A percentile compares a stretch with the other conserved stretches of the same genome.
phyloP scores from a whole-genome alignment of 305 asterid species.

The Lippia alba region DNA sequence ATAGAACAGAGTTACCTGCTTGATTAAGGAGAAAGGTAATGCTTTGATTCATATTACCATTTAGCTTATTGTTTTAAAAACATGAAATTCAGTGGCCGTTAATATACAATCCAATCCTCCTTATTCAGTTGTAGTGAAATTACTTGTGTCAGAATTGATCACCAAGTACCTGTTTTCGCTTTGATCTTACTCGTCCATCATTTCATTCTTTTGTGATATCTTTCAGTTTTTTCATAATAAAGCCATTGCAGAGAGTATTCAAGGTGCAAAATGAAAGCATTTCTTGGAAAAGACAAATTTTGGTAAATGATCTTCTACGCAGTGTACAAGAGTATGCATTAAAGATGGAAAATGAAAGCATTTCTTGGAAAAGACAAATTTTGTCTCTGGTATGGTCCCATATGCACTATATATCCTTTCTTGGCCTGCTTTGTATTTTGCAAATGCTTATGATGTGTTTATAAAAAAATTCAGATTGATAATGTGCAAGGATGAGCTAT shows the following conservation, averaged over 20 bases:
- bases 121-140: neutral
- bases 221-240: constrained; percentile 72
- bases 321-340: constrained; percentile 64
- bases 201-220: constrained; percentile 23
- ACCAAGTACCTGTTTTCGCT: neutral
- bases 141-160: neutral
- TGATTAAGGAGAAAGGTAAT: constrained; percentile 83
- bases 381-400: constrained; percentile 69
- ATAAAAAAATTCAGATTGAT: constrained; percentile 67
- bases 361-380: constrained; percentile 79
- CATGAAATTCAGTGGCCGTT: neutral
- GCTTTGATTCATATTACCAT: neutral
- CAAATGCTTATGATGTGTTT: constrained; percentile 24
- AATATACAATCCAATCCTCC: neutral
- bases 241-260: constrained; percentile 66
- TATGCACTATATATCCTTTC: constrained; percentile 20
- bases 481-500: constrained; percentile 68
- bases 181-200: neutral
- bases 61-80: neutral
- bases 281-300: constrained; percentile 75
- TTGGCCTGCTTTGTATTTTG: neutral
- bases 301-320: constrained; percentile 63
- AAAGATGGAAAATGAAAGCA: constrained; percentile 82
- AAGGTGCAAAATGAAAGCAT: constrained; percentile 80
- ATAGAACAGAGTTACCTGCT: constrained; percentile 52